A percentile compares a stretch with the other conserved stretches of the same genome.
Conservation (phyloP, 108 stramenopile genomes). For the Skeletonema menzelii region DNA sequence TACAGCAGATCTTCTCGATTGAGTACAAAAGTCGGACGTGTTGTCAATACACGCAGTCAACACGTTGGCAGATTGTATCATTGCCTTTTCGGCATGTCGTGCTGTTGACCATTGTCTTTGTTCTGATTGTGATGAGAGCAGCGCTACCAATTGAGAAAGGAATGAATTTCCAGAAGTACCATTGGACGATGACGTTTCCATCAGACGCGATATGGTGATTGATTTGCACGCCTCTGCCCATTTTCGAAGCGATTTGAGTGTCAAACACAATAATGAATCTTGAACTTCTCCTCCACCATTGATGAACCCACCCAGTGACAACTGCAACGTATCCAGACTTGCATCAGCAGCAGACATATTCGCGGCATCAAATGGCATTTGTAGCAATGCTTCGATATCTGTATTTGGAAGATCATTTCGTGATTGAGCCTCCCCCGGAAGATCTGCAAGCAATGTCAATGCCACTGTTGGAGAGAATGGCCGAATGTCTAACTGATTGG, state of each 20-base stretch:
- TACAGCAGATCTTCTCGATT: slow-evolving; percentile 38
- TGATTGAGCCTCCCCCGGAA: slow-evolving; percentile 13
- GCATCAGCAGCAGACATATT: slow-evolving; percentile 3
- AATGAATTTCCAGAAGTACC: slow-evolving; percentile 6
- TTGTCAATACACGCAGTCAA: slow-evolving; percentile 39
- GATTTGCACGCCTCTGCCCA: slow-evolving; percentile 35
- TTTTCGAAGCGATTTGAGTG: slow-evolving; percentile 26
- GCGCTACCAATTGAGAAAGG: slow-evolving; percentile 41
- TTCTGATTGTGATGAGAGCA: slow-evolving; percentile 37
- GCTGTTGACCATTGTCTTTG: slow-evolving; percentile 28
- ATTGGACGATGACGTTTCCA: background rate
- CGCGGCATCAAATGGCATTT: background rate
- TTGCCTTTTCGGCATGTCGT: slow-evolving; percentile 9
- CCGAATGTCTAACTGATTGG: background rate
- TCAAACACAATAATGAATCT: slow-evolving; percentile 18
- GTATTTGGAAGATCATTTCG: slow-evolving; percentile 10
- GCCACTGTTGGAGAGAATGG: slow-evolving; percentile 9
- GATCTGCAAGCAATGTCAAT: slow-evolving; percentile 8
- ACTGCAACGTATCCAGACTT: slow-evolving; percentile 8
- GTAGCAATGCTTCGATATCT: slow-evolving; percentile 10
- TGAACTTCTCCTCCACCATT: slow-evolving; percentile 4
- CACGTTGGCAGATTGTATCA: slow-evolving; percentile 37
- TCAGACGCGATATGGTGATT: slow-evolving; percentile 41
- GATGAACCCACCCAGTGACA: background rate
- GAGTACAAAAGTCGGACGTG: slow-evolving; percentile 45